Percentiles rank a stretch among this genome's conserved stretches.
These are phyloP conservation scores for Phaffomyces antillensis DNA, from an alignment of 805 yeast species.

Conservation along the genomic window DNA sequence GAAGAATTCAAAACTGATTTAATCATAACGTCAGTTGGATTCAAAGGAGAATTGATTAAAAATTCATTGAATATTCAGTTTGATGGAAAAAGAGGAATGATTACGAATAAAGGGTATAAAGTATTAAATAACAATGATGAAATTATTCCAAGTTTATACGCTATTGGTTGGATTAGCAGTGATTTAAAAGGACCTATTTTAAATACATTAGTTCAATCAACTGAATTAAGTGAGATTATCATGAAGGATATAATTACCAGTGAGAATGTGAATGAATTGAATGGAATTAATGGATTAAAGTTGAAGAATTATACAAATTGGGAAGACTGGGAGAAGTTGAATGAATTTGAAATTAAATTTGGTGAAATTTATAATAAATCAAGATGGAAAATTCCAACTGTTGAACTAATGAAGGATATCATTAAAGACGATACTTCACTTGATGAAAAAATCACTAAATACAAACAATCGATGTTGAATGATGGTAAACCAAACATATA, in stretches of 20 bases:
- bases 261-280: constrained; percentile 6
- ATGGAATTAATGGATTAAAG: constrained; percentile 22
- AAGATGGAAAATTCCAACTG: constrained; percentile 48
- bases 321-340: constrained; percentile 60
- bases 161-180: constrained; percentile 85
- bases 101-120: constrained; percentile 40
- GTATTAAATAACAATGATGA: constrained; percentile 25
- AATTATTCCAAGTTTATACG: constrained; percentile 49
- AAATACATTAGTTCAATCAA: constrained; percentile 79
- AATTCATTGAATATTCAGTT: constrained; percentile 42
- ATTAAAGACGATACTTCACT: constrained; percentile 6
- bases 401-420: constrained; percentile 42
- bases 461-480: neutral
- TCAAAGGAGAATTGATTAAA: constrained; percentile 56
- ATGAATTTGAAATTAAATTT: constrained; percentile 40
- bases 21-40: constrained; percentile 78
- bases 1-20: constrained; percentile 45
- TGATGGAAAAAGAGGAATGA: constrained; percentile 34
- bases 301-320: constrained; percentile 37
- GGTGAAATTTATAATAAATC: constrained; percentile 47
- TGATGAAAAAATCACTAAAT: neutral
- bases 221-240: constrained; percentile 62
- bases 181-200: constrained; percentile 91
- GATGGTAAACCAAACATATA: neutral
- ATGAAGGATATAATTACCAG: constrained; percentile 41